Conservation (phyloP, 768 basidiomycete species). For the Cystobasidium ongulense region DNA sequence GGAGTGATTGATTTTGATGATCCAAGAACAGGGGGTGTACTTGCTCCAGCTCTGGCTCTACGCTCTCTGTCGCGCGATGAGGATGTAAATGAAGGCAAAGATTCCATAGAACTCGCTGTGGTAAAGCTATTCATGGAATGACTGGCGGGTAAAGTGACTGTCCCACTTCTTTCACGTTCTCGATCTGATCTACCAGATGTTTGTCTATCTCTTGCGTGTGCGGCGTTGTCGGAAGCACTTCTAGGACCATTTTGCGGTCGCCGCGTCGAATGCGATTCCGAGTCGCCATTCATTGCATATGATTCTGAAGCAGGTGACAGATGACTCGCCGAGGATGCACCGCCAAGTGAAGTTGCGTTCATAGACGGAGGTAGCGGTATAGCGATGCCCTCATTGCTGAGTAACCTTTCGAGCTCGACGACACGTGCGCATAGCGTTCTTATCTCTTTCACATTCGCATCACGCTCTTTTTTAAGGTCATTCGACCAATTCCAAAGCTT, state of each 20-base stretch:
- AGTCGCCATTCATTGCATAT: not conserved
- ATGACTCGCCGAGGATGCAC: not conserved
- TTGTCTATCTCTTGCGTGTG: not conserved
- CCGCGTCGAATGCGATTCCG: not conserved
- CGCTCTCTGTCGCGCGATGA: not conserved
- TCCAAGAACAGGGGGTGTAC: not conserved
- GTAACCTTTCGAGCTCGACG: conserved; percentile 6
- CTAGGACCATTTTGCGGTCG: conserved; percentile 13
- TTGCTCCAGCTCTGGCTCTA: not conserved
- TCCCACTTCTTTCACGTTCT: not conserved
- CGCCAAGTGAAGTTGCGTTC: not conserved
- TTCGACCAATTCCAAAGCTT: conserved; percentile 10
- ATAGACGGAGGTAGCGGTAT: not conserved
- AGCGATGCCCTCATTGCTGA: not conserved
- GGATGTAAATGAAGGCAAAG: not conserved
- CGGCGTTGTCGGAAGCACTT: conserved; percentile 6
- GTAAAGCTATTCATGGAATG: conserved; percentile 10
- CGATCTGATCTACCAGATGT: not conserved
- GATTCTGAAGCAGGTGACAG: not conserved
- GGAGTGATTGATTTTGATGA: not conserved
- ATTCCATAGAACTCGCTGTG: not conserved
- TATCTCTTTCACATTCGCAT: conserved; percentile 1
- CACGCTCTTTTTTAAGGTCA: conserved; percentile 20
- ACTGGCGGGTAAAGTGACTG: not conserved
- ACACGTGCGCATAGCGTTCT: not conserved